Base-by-base conservation (phyloP, 2,329 filamentous ascomycete species). In the Fusarium austroafricanum region DNA sequence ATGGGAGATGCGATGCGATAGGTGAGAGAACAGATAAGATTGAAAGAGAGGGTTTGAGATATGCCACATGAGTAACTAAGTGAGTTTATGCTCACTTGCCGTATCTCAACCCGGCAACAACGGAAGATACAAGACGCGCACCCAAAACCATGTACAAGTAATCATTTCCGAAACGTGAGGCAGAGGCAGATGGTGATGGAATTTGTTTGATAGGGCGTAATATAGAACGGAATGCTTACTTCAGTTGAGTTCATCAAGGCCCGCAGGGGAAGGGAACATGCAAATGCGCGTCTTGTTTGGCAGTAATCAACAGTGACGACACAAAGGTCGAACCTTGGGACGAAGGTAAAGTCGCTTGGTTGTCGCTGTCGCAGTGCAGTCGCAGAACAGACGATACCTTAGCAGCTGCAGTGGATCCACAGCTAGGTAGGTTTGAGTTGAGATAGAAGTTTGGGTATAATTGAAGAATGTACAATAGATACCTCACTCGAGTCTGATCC, bases 361-460 rank as follows among this genome's bases (percentile, higher is more conserved):
- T 12, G 44, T 58, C 40, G 51, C 39, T 12, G 44, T 58, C 40
- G 51, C 39, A 45, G 33, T n/a, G 12, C 15, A n/a, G 33, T 35
- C 33, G 33, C 40, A 55, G 47, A 53, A 56, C 52, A 55, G 63
- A 60, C 33, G 37, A 44, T 52, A 31, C 37, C 26, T 52, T 23
- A 60, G 49, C 62, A 64, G 67, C 65, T 63, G 67, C 70, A 51
- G 71, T 73, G 71, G 71, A 74, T 73, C 71, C 71, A 57, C 59
- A 61, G 52, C 35, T 59, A 67, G 60, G 43, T 29, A 12, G 29
- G 39, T 31, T 54, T 26, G 57, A 54, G 31, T 23, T 6, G 21
- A 23, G 28, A 68, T 61, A 10, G 63, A 67, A 54, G 58, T 44
- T 56, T 61, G 59, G 47, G 47, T 49, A 52, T 38, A 45, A 50